A percentile compares a stretch with the other conserved stretches of the same genome.
phyloP scores from a whole-genome alignment of 2,329 filamentous ascomycete genomes.

The Cordyceps cateniannulata region DNA sequence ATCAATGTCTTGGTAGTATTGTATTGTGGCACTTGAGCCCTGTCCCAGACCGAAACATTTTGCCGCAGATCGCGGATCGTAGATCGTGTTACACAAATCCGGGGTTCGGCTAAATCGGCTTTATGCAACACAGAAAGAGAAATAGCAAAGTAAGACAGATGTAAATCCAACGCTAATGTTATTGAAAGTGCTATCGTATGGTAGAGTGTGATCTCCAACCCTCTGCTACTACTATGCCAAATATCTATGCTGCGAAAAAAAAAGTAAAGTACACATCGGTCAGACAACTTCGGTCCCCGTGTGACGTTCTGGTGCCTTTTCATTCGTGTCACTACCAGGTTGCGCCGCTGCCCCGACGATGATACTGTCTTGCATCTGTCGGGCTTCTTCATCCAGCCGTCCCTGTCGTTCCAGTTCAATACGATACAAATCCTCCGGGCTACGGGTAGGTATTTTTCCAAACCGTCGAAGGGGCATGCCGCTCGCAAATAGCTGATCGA shows the following conservation, averaged over 20 bases:
- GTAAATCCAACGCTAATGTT: conserved; percentile 1
- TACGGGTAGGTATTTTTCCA: conserved; percentile 3
- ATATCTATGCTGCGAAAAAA: not conserved
- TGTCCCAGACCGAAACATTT: not conserved
- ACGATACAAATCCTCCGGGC: not conserved
- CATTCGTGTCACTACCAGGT: not conserved
- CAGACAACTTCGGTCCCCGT: not conserved
- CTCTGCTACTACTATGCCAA: not conserved
- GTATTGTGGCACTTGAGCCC: not conserved
- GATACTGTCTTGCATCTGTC: not conserved
- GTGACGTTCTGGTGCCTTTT: not conserved
- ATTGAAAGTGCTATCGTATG: not conserved
- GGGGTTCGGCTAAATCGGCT: not conserved
- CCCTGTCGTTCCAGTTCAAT: conserved; percentile 2
- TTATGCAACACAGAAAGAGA: not conserved
- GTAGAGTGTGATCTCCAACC: not conserved
- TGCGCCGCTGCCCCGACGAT: not conserved
- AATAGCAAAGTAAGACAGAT: not conserved
- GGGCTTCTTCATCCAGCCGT: not conserved
- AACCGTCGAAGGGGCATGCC: conserved; percentile 18
- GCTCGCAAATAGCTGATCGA: conserved; percentile 19
- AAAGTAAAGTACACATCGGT: not conserved
- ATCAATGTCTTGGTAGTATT: not conserved
- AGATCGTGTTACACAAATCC: not conserved
- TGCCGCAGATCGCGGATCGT: not conserved